A percentile compares a stretch with the other conserved stretches of the same genome.
Conservation (phyloP, 164 flowering plant species). For the Chimonanthus salicifolius region DNA sequence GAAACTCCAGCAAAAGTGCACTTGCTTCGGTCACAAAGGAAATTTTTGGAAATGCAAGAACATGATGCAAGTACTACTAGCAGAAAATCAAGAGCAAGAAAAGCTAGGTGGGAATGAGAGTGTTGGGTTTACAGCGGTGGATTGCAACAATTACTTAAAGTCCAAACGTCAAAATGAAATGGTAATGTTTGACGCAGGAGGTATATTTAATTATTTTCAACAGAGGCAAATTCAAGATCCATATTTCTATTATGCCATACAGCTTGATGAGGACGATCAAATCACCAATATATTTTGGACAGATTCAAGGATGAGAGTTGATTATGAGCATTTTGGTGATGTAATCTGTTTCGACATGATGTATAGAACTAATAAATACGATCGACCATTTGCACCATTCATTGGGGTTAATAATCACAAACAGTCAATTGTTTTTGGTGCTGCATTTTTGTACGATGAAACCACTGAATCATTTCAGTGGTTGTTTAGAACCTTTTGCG, state of each 20-base stretch:
- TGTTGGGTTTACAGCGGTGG: neutral
- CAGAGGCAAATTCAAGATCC: slow-evolving; percentile 2
- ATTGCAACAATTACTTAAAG: slow-evolving; percentile 8
- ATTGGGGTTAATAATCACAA: slow-evolving; percentile 9
- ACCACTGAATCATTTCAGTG: slow-evolving; percentile 3
- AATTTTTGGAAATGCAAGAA: neutral
- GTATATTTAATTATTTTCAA: slow-evolving; percentile 2
- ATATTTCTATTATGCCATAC: slow-evolving; percentile 1
- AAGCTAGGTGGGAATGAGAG: neutral
- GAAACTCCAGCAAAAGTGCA: neutral
- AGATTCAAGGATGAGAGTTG: slow-evolving; percentile 7
- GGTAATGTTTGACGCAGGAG: neutral
- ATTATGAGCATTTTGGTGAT: slow-evolving; percentile 11
- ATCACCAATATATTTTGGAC: slow-evolving; percentile 3
- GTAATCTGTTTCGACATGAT: slow-evolving; percentile 7
- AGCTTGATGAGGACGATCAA: slow-evolving; percentile 3
- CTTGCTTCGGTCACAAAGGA: neutral
- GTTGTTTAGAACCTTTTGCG: slow-evolving; percentile 5
- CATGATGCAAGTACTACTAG: neutral
- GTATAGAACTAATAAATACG: neutral
- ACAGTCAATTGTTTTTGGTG: slow-evolving; percentile 3
- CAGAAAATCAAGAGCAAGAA: neutral
- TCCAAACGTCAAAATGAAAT: neutral
- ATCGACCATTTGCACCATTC: slow-evolving; percentile 1
- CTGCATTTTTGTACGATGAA: neutral